phyloP scores from a whole-genome alignment of 2,329 filamentous ascomycete species.

The Tolypocladium paradoxum region DNA sequence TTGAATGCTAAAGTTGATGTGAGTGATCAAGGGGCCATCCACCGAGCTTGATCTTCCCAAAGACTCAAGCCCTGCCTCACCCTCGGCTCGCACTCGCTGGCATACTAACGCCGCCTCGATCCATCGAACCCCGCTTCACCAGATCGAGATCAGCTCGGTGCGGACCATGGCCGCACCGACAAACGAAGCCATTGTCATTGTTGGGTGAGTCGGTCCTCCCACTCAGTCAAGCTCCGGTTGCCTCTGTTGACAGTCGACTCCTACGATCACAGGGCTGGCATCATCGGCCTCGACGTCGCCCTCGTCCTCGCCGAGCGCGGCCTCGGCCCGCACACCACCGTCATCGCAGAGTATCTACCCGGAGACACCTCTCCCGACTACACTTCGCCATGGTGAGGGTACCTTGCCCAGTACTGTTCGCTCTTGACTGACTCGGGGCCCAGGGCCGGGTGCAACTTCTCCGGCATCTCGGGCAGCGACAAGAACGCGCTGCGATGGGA shows the following conservation, averaged over 20 bases:
- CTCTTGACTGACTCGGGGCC: neutral
- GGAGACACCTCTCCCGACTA: conserved; percentile 27
- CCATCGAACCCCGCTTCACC: neutral
- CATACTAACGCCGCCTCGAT: too few species aligned
- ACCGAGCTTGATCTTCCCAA: too few species aligned
- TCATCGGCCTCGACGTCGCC: conserved; percentile 28
- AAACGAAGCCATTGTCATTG: conserved; percentile 11
- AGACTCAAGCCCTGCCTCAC: neutral
- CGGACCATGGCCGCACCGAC: neutral
- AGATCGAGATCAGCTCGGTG: neutral
- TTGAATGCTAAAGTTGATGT: neutral
- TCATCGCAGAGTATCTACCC: conserved; percentile 29
- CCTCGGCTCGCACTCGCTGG: neutral
- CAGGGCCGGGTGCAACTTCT: conserved; percentile 34
- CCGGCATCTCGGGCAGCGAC: conserved; percentile 29
- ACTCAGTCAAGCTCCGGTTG: neutral
- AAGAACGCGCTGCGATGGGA: conserved; percentile 31
- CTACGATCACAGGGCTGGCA: conserved; percentile 22
- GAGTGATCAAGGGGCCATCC: neutral
- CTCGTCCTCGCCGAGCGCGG: conserved; percentile 24
- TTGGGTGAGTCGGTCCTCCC: conserved; percentile 8
- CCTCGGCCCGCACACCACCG: conserved; percentile 19
- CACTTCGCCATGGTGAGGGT: conserved; percentile 28
- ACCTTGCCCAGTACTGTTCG: neutral
- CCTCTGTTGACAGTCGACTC: neutral